These are phyloP conservation scores for Diddensiella santjacobensis DNA, from an alignment of 805 yeast genomes.

Conservation along the genomic window DNA sequence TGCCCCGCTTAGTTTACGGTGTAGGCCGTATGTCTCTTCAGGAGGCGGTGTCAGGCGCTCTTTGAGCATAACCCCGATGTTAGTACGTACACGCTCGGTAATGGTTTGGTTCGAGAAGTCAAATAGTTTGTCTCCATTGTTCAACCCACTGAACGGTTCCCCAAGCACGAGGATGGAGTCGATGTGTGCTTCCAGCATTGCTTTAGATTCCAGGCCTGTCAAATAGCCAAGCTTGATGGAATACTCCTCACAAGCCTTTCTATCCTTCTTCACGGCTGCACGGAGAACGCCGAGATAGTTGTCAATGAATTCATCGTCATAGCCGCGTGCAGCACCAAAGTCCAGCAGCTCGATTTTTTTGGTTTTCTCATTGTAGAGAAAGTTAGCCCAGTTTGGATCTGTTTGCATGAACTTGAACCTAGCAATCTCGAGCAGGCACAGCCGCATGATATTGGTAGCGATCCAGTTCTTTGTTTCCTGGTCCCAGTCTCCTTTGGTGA, in stretches of 20 bases:
- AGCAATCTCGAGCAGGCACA: conserved; percentile 82
- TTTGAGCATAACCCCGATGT: conserved; percentile 82
- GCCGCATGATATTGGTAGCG: conserved; percentile 79
- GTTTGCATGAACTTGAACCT: conserved; percentile 92
- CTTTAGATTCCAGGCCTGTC: conserved; percentile 83
- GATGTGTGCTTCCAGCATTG: conserved; percentile 88
- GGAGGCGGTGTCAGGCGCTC: conserved; percentile 97
- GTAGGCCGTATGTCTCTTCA: conserved; percentile 95
- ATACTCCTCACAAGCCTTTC: conserved; percentile 56
- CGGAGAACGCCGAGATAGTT: conserved; percentile 69
- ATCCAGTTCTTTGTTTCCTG: conserved; percentile 78
- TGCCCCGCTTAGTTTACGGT: conserved; percentile 92
- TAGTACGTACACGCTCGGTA: conserved; percentile 85
- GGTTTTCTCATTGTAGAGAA: conserved; percentile 71
- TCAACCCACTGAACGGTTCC: conserved; percentile 75
- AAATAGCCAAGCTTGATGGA: conserved; percentile 78
- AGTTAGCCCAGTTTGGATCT: conserved; percentile 99
- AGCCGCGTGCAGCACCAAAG: conserved; percentile 92
- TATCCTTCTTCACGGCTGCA: conserved; percentile 69
- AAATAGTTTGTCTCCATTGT: conserved; percentile 47
- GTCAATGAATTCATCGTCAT: conserved; percentile 58
- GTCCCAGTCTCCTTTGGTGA: conserved; percentile 65
- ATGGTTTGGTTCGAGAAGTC: conserved; percentile 84
- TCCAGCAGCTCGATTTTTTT: conserved; percentile 80
- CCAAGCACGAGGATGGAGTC: conserved; percentile 88